Base-by-base conservation (phyloP, 345 rosid species). In the Citrus medica region DNA sequence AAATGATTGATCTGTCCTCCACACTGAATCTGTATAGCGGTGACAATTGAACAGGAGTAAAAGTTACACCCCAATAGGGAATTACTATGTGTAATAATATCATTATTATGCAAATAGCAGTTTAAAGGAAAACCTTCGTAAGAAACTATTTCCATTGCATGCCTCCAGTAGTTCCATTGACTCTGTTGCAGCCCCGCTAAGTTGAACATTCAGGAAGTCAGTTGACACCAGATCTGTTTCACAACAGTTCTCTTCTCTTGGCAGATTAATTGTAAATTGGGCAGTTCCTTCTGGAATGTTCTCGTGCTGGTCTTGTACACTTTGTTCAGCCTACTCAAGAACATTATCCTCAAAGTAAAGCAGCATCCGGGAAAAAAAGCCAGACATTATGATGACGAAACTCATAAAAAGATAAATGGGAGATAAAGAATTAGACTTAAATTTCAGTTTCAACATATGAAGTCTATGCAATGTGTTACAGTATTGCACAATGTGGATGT, bases 1-100 rank as follows among this genome's bases (percentile, higher is more conserved):
- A 93, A 82, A 95, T 89, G 66, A 91, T 80, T 67, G 90, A 87
- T 77, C 99, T 91, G 22, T 90, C 96, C 73, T 91, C 97, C 78
- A 91, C 94, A 64, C 80, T 76, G 51, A 95, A 95, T 87, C 98
- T 95, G 88, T 38, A 83, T 48, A 53, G 71, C 6, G 62, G 68
- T n/a, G 32, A 24, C 16, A 53, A 53, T 30, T 73, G 33, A 19
- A 74, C 51, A 19, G 4, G 13, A 37, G 22, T 22, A 67, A 73
- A 75, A 53, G 24, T n/a, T 67, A 27, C 30, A 56, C 46, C 55
- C 12, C 28, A 62, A 37, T 8, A 35, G 46, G 55, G 32, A 48
- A 62, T 7, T 28, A 46, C 66, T 33, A 84, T n/a, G 59, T 75
- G 27, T 67, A 61, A 80, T 53, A 25, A 37, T 42, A 73, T 37